phyloP scores from a whole-genome alignment of 768 basidiomycete species.

The Leucocoprinus birnbaumii region DNA sequence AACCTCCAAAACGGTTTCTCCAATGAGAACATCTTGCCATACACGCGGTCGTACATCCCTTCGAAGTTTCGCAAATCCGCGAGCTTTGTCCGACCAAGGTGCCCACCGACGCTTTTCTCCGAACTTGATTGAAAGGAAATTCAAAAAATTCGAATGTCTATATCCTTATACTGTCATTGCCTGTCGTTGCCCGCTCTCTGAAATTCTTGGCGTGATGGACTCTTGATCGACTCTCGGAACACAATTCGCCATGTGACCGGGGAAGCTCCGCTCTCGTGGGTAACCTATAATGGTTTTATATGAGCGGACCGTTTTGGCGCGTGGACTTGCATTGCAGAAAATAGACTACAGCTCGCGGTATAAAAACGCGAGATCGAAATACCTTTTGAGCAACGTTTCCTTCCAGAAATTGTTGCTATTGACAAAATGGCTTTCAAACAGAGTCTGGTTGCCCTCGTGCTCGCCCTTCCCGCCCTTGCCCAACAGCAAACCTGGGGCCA shows the following conservation, averaged over 20 bases:
- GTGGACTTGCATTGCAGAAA: neutral
- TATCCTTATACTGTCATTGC: neutral
- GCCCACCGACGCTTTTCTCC: neutral
- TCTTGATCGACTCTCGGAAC: neutral
- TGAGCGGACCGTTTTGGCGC: slow-evolving; percentile 1
- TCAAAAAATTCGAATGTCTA: no score
- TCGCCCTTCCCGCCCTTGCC: slow-evolving; percentile 25
- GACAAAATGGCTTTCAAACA: slow-evolving; percentile 21
- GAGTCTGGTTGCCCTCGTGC: slow-evolving; percentile 20
- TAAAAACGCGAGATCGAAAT: neutral
- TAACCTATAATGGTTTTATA: neutral
- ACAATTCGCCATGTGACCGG: neutral
- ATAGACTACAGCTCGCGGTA: neutral
- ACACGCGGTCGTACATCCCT: neutral
- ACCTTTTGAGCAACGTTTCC: neutral
- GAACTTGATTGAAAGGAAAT: neutral
- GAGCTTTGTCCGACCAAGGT: slow-evolving; percentile 2
- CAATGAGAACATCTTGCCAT: neutral
- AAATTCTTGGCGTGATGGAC: neutral
- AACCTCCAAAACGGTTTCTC: neutral
- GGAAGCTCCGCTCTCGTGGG: neutral
- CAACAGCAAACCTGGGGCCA: slow-evolving; percentile 26
- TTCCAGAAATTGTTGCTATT: neutral
- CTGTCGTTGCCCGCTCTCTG: neutral
- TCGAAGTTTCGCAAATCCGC: slow-evolving; percentile 3